Evolutionary conservation across 441 rosid genomes (phyloP).

Genomic region (Gossypium gossypioides): DNA sequence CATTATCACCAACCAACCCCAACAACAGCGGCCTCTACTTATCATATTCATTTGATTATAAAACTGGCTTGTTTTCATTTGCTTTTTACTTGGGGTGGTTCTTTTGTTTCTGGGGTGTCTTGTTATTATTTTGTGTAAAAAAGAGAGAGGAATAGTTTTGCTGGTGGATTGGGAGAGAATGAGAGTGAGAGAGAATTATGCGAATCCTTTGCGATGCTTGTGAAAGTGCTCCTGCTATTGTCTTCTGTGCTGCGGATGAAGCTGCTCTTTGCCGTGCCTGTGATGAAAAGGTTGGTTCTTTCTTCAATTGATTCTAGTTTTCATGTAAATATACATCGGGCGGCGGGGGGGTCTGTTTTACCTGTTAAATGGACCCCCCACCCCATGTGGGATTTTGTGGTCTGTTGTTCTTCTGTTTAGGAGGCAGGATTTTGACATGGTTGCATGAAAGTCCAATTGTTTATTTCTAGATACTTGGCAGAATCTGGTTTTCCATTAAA

Average conservation of each 20-base stretch:
- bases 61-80: not conserved
- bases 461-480: not conserved
- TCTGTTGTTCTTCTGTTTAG: slow-evolving; percentile 3
- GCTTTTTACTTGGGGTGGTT: not conserved
- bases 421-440: not conserved
- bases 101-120: not conserved
- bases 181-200: slow-evolving; percentile 42
- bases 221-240: slow-evolving; percentile 64
- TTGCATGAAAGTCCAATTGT: not conserved
- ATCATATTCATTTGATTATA: not conserved
- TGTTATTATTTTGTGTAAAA: not conserved
- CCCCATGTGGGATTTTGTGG: not conserved
- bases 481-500: not conserved
- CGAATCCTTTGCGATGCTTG: slow-evolving; percentile 73
- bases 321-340: not conserved
- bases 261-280: slow-evolving; percentile 75
- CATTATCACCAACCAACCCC: not conserved
- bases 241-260: slow-evolving; percentile 82
- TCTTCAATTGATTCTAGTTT: not conserved
- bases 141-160: not conserved
- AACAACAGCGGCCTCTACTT: not conserved
- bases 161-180: slow-evolving; percentile 21
- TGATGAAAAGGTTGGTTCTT: slow-evolving; percentile 48
- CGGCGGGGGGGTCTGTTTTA: not conserved
- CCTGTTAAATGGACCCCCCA: not conserved